These are phyloP conservation scores for Pestalotiopsis fici DNA, from an alignment of 2,329 filamentous ascomycete species.

Conservation along the genomic window DNA sequence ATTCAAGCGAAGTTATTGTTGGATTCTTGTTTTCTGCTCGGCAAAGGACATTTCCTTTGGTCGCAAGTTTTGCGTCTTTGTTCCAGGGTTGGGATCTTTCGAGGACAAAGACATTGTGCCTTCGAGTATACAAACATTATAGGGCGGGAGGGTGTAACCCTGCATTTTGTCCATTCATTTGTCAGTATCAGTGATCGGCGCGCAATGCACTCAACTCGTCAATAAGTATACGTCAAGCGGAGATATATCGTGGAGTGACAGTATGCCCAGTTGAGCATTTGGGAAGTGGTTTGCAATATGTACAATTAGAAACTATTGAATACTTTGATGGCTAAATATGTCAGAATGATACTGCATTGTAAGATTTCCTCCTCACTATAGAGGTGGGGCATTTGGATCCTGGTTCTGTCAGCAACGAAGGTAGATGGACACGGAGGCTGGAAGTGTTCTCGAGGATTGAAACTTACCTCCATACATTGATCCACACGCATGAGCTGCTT, in stretches of 20 bases:
- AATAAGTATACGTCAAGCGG: too few species aligned
- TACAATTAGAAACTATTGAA: not conserved
- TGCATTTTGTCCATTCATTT: too few species aligned
- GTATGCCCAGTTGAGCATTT: too few species aligned
- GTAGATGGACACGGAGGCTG: not conserved
- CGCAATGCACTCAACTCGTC: too few species aligned
- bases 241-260: too few species aligned
- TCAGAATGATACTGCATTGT: not conserved
- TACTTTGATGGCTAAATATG: not conserved
- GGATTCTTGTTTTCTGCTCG: not conserved
- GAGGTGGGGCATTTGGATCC: not conserved
- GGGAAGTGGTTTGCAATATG: not conserved
- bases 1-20: not conserved
- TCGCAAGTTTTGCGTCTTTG: not conserved
- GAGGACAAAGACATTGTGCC: not conserved
- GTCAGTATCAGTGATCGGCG: too few species aligned
- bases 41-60: not conserved
- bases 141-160: too few species aligned
- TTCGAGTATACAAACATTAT: not conserved
- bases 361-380: not conserved
- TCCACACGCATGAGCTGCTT: conserved; percentile 68
- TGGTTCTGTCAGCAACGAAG: not conserved
- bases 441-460: conserved; percentile 36
- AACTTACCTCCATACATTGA: conserved; percentile 58
- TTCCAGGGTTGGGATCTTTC: not conserved